Evolutionary conservation across 768 basidiomycete species (phyloP), one percentile per base, ranked within the genome.

Genomic region (Cyathus striatus): DNA sequence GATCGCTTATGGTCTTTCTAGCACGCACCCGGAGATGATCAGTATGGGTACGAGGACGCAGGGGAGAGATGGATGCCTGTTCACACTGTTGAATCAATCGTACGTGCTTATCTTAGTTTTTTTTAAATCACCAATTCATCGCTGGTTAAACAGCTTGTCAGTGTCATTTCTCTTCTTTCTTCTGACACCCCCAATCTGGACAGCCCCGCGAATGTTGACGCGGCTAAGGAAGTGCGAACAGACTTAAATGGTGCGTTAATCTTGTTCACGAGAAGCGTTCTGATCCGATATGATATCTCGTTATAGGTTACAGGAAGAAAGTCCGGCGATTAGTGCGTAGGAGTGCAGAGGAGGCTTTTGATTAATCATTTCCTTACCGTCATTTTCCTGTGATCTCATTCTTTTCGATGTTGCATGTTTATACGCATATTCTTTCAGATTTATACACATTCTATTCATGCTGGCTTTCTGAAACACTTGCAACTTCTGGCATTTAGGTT

Each of bases 41-140:
- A 97, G 61, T 97, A 88, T 53, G 88, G 95, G 9, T 97, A 95
- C 55, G 96, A 99, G 62, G 90, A 94, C 54, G 92, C 96, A 1
- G 86, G 90, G 34, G 96, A 99, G 68, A 70, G 96, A 48, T 99
- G 96, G 96, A 70, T 94, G 73, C 96, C 96, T 3, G 92, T 99
- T 36, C 96, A 99, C 61, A 88, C 89, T 1, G 86, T 97, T 24
- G 93, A 98, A 69, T 91, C 92, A 4, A 98, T 99, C 50, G 95
- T 97, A 52, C 59, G 73, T 58, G 9, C 6, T 20, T 75, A 62
- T n/a, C n/a, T n/a, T n/a, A 16, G 6, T 13, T 22, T 26, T 22
- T 17, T 23, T 9, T 23, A 7, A 27, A 49, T 30, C 44, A 25
- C 43, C 43, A 39, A 35, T 36, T 45, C 50, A 20, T 25, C 17